Base-by-base conservation (phyloP, 1,284 basidiomycete genomes). In the Puccinia triticina region DNA sequence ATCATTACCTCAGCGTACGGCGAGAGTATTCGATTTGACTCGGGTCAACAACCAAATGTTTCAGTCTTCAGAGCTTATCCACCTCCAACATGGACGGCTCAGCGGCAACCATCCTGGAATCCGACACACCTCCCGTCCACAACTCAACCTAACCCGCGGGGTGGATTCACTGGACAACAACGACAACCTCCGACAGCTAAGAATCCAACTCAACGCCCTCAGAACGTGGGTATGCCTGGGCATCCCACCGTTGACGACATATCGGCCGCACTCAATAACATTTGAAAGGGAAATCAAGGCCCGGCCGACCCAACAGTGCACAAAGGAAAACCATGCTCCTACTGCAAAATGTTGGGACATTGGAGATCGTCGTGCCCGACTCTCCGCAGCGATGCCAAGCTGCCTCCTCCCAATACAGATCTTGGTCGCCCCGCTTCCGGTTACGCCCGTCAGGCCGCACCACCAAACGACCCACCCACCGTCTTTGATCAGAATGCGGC, bases 1-100 rank as follows among this genome's bases (percentile, higher is more conserved):
- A 72, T 72, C 69, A 48, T 72, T 72, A 72, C 46, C n/a, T 72
- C 11, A 2, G 46, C 46, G 1, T 72, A 53, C n/a, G 69, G 69
- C n/a, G n/a, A n/a, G n/a, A n/a, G 5, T 11, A 72, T 3, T 16
- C n/a, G 0, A 18, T 32, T 5, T n/a, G 32, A 0, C 32, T 72
- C 32, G 69, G 53, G 32, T 46, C 69, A 11, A 8, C 43, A n/a
- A 0, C 5, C 10, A 21, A 26, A 23, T 2, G 7, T 40, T 5
- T 72, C 69, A 16, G 40, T 53, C 2, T 26, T 72, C 8, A 2
- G 69, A 2, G n/a, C n/a, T n/a, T n/a, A n/a, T n/a, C n/a, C n/a
- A n/a, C n/a, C n/a, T n/a, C n/a, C n/a, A n/a, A n/a, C n/a, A n/a
- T n/a, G n/a, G n/a, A n/a, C n/a, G n/a, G n/a, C n/a, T n/a, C n/a